Base-by-base conservation (phyloP, 1,284 basidiomycete species). In the Schizophyllum amplum region DNA sequence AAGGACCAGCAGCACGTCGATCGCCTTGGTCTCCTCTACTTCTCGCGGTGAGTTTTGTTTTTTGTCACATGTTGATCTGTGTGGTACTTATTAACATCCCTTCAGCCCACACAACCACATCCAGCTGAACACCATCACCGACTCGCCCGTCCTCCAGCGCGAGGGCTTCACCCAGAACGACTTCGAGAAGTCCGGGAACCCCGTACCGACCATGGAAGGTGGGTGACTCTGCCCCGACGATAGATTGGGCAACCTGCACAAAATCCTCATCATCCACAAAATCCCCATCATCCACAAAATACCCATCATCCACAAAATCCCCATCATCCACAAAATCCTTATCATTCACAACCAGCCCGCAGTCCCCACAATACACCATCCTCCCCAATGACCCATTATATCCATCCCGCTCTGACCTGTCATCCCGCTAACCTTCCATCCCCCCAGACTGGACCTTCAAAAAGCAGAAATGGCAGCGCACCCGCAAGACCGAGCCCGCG, bases 1-100 rank as follows among this genome's bases (percentile, higher is more conserved):
- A 71, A 75, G 62, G 79, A 82, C 63, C 80, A 81, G 64, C 71
- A 75, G 53, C 75, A 80, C n/a, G n/a, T n/a, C n/a, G n/a, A n/a
- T n/a, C n/a, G n/a, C n/a, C n/a, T n/a, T n/a, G n/a, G n/a, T n/a
- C n/a, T n/a, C n/a, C n/a, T n/a, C n/a, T n/a, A n/a, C n/a, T n/a
- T n/a, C n/a, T n/a, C n/a, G n/a, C n/a, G 56, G 74, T 76, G 13
- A 79, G 79, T 15, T 65, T 82, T 24, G 71, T 82, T 23, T 81
- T 69, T 81, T 82, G 68, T 76, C 73, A 21, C 70, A 75, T 72
- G 74, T 53, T 22, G 68, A 57, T 9, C 17, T 25, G 5, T 47
- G 6, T 25, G 1, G 22, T 56, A 50, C 26, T 21, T 47, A 1
- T 21, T 51, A 50, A 11, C 42, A 21, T 52, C 7, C 15, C 53